Percentiles rank a stretch among this genome's conserved stretches.
These are phyloP conservation scores for Amphirosellinia nigrospora DNA, from an alignment of 495 filamentous ascomycete species.

Conservation along the genomic window DNA sequence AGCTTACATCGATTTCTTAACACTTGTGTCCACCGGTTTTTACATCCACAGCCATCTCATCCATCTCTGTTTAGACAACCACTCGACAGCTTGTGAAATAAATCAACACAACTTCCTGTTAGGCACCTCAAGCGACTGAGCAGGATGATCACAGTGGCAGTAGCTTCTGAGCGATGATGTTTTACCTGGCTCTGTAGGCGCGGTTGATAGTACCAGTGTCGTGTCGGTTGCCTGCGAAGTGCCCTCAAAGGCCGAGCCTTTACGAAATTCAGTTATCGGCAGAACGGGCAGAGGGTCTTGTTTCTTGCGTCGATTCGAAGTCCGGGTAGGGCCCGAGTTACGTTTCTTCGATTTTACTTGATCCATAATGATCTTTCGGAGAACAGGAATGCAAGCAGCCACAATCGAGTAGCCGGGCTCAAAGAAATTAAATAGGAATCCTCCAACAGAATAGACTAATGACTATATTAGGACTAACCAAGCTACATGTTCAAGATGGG, in stretches of 20 bases:
- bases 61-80: not conserved
- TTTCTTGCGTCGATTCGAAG: slow-evolving; percentile 1
- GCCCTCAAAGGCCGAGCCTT: not conserved
- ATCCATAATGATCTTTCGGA: slow-evolving; percentile 24
- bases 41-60: not conserved
- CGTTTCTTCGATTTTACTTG: slow-evolving; percentile 16
- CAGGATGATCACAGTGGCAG: not conserved
- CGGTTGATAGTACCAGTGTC: not conserved
- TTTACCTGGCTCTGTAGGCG: not conserved
- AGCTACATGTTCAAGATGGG: not conserved
- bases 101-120: not conserved
- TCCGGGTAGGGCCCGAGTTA: not conserved
- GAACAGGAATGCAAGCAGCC: slow-evolving; percentile 26
- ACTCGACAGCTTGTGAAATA: not conserved
- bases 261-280: slow-evolving; percentile 1
- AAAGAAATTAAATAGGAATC: slow-evolving; percentile 24
- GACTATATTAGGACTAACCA: not conserved
- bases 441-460: slow-evolving; percentile 24
- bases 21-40: not conserved
- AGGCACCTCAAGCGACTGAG: not conserved
- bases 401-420: slow-evolving; percentile 20
- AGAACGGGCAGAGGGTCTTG: not conserved
- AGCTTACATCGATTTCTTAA: not conserved
- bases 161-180: not conserved
- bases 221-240: slow-evolving; percentile 1